Conservation (phyloP, 768 basidiomycete species). For the Trametes villosa region DNA sequence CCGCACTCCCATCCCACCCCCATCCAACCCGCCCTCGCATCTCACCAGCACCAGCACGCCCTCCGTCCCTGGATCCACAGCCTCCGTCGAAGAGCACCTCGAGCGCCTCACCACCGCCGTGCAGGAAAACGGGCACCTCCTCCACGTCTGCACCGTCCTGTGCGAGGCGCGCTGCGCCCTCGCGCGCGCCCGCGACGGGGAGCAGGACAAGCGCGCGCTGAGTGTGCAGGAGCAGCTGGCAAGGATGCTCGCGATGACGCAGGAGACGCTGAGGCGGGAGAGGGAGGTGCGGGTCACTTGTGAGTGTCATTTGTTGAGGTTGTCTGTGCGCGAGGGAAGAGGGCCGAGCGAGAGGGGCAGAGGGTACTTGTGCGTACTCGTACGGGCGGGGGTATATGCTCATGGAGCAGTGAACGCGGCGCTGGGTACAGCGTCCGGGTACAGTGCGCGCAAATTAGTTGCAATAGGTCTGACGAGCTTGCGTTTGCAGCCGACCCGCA, state of each 20-base stretch:
- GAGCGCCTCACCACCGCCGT: constrained; percentile 11
- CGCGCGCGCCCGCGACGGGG: constrained; percentile 1
- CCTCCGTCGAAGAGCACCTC: constrained; percentile 16
- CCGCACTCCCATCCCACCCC: background rate
- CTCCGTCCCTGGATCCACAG: background rate
- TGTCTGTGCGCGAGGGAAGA: background rate
- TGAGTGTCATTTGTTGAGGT: background rate
- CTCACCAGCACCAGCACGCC: background rate
- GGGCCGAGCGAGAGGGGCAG: too few relatives aligned
- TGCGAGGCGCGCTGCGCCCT: constrained; percentile 7
- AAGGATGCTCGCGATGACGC: constrained; percentile 10
- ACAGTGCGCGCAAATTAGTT: background rate
- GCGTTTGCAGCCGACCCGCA: background rate
- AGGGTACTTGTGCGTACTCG: too few relatives aligned
- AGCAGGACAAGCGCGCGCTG: background rate
- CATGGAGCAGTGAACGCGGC: too few relatives aligned
- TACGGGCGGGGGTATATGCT: too few relatives aligned
- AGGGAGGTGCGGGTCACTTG: background rate
- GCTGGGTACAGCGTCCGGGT: too few relatives aligned
- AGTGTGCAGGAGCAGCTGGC: constrained; percentile 13
- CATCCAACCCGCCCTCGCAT: background rate
- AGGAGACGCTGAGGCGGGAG: constrained; percentile 5
- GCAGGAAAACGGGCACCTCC: constrained; percentile 5
- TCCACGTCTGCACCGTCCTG: constrained; percentile 2
- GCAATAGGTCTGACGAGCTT: background rate